A percentile compares a stretch with the other conserved stretches of the same genome.
Evolutionary conservation across 1,284 basidiomycete species (phyloP).

Genomic region (Cronartium ribicola): DNA sequence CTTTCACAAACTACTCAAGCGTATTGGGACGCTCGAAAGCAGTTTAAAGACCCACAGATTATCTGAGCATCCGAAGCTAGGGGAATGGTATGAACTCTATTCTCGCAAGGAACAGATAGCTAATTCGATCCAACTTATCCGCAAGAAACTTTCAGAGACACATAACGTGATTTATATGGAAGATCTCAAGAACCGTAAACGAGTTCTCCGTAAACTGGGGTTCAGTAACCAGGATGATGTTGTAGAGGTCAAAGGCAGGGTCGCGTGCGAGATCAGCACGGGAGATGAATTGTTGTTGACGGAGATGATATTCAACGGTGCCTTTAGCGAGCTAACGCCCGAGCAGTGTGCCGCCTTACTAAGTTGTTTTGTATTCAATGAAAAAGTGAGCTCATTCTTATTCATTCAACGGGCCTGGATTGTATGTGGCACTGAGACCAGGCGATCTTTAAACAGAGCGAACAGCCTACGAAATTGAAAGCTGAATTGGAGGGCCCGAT

Average conservation of each 20-base stretch:
- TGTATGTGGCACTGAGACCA: neutral
- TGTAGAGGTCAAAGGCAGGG: conserved; percentile 94
- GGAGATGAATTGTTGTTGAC: conserved; percentile 95
- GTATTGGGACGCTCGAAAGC: conserved; percentile 17
- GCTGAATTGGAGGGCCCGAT: conserved; percentile 90
- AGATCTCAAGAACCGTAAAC: conserved; percentile 92
- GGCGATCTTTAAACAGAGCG: conserved; percentile 61
- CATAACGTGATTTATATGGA: conserved; percentile 93
- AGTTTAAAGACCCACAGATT: conserved; percentile 71
- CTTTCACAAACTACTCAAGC: conserved; percentile 27
- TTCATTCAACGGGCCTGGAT: neutral
- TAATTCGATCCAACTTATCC: conserved; percentile 67
- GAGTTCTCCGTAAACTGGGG: conserved; percentile 82
- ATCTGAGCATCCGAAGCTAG: conserved; percentile 68
- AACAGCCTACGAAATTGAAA: conserved; percentile 76
- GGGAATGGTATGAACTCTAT: conserved; percentile 74
- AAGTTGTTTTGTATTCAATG: conserved; percentile 93
- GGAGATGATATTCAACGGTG: conserved; percentile 95
- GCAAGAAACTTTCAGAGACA: conserved; percentile 78
- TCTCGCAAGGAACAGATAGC: conserved; percentile 69
- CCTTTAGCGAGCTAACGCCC: conserved; percentile 81
- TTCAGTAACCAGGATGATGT: conserved; percentile 87
- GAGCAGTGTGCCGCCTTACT: conserved; percentile 89
- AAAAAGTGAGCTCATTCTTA: conserved; percentile 65
- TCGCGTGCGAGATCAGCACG: conserved; percentile 96